Base-by-base conservation (phyloP, 164 flowering plant genomes). In the Magnolia changhungtana region DNA sequence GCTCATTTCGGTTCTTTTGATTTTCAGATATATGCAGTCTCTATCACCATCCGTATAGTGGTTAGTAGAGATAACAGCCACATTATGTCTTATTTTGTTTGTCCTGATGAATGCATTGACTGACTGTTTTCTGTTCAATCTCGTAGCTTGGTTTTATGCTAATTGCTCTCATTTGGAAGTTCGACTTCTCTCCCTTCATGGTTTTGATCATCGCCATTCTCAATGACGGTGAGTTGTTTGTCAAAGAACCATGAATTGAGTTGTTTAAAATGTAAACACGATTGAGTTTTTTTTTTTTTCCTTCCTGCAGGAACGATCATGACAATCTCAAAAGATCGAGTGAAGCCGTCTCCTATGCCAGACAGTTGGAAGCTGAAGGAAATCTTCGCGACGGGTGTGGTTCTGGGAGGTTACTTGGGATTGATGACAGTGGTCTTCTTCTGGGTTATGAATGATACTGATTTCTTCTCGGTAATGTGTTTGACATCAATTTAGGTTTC, bases 321-420 rank as follows among this genome's bases (percentile, higher is more conserved):
- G 99, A 96, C 99, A 19, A 96, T 96, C 77, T 94, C 98, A 64
- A 94, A 96, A 86, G 99, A 96, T 79, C 78, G 97, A 74, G 99
- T 96, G 65, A 94, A 92, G 88, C 93, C 99, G 68, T 96, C 99
- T 75, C 99, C 99, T 11, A 29, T 86, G 78, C 99, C 99, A 5
- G 99, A 96, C 75, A 94, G 98, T 83, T 96, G 99, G 99, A 96
- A 92, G 78, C 81, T 96, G 63, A 92, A 86, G 69, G 99, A 96
- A 75, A 96, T 96, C 27, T 96, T 96, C 65, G 95, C 97, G 14
- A 96, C 99, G 61, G 99, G 99, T 2, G 71, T 94, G 13, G 95
- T 90, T 61, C 97, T 96, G 74, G 99, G 99, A 61, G 85, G 93
- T 69, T 96, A 96, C 87, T 78, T 91, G 75, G 99, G 94, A 45